Conservation (phyloP, 192 early-diverging fungal species). For the Nowakowskiella sp. region DNA sequence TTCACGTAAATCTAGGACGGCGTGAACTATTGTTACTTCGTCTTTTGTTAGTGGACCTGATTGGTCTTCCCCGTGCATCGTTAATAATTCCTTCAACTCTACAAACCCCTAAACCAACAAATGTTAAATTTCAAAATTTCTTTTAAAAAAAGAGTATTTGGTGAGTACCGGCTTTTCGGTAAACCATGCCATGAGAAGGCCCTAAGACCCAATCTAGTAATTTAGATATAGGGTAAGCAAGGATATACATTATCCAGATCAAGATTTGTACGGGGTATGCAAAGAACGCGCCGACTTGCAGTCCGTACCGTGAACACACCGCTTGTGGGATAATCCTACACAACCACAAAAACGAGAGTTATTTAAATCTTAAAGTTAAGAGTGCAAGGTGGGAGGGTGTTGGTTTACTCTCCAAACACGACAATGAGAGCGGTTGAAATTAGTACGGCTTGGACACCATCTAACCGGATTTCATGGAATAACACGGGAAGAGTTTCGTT, state of each 20-base stretch:
- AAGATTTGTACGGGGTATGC: conserved; percentile 58
- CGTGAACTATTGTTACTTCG: conserved; percentile 41
- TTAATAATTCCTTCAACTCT: conserved; percentile 42
- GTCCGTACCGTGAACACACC: conserved; percentile 77
- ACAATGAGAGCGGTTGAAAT: conserved; percentile 85
- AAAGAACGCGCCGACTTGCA: conserved; percentile 84
- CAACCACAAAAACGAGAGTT: conserved; percentile 5
- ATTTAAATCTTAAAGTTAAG: conserved; percentile 6
- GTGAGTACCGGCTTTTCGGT: conserved; percentile 61
- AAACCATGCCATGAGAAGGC: conserved; percentile 80
- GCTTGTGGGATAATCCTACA: conserved; percentile 79
- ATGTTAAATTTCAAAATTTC: background rate
- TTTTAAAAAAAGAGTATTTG: background rate
- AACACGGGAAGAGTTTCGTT: conserved; percentile 70
- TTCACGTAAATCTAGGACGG: conserved; percentile 38
- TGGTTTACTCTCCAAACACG: conserved; percentile 77
- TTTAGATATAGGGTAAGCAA: conserved; percentile 77
- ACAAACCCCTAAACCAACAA: no score
- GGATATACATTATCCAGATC: conserved; percentile 49
- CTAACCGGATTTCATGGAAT: conserved; percentile 31
- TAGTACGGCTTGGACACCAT: conserved; percentile 73
- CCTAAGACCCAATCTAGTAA: conserved; percentile 78
- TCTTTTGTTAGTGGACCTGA: conserved; percentile 37
- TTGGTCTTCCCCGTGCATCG: conserved; percentile 37
- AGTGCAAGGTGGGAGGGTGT: background rate